Base-by-base conservation (phyloP, 495 filamentous ascomycete species). In the Darksidea phi region DNA sequence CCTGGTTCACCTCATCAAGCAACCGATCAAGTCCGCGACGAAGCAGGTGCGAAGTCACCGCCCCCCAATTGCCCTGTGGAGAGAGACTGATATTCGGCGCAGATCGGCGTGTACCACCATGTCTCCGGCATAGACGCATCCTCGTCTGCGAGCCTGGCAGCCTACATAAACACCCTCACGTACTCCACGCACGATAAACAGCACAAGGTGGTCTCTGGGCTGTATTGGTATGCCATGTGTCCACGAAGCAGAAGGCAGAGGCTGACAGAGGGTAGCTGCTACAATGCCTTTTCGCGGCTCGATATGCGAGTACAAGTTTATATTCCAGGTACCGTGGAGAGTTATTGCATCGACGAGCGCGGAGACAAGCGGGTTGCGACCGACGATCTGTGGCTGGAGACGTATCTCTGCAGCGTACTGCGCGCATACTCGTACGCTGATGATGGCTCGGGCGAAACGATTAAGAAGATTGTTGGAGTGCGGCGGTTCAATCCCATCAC, bases 281-380 rank as follows among this genome's bases (percentile, higher is more conserved):
- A 98, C 80, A 98, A 98, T 90, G 94, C 94, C 63, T 97, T 98
- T 77, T 97, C 94, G 10, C 84, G 95, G 58, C 81, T 97, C 37
- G 94, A 98, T 71, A 97, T 98, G 95, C 91, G 94, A 43, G 93
- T 98, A 20, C 90, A 96, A 67, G 94, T 97, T 25, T 91, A 90
- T 57, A 97, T 97, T 66, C 94, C 94, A 28, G 94, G 94, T 52
- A 90, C 87, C 20, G 89, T 98, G 37, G 93, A 97, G 74, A 88
- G 88, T 70, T 97, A 96, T 74, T 96, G 92, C 72, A 87, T 98
- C 60, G 92, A 98, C 73, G 93, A 98, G 75, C 84, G 91, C 58
- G 95, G 94, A 54, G 91, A 97, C 67, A 96, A 94, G 75, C 83
- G 90, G 26, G 87, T 90, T 52, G 90, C 95, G 24, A 89, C 91